Percentiles rank a stretch among this genome's conserved stretches.
phyloP scores from a whole-genome alignment of 2,329 filamentous ascomycete species.

The Dothiorella sarmentorum region DNA sequence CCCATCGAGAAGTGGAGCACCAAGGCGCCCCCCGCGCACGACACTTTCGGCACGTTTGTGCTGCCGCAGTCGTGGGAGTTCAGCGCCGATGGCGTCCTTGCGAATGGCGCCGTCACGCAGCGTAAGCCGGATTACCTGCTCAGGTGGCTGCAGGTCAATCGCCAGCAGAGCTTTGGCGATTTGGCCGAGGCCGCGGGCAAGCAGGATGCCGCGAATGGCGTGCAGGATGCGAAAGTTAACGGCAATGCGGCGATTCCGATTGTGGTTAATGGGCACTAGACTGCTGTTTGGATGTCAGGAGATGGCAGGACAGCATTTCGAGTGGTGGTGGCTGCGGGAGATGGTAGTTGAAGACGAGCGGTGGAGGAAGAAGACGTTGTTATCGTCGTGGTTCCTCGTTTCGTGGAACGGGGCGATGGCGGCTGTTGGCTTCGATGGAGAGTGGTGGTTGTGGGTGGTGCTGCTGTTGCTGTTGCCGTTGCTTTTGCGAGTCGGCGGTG shows the following conservation, averaged over 20 bases:
- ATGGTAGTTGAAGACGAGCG: not conserved
- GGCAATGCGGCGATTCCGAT: not conserved
- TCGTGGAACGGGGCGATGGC: too few relatives aligned
- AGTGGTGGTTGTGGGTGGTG: too few relatives aligned
- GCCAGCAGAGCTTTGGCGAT: constrained; percentile 17
- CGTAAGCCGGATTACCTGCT: constrained; percentile 17
- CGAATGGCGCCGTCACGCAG: constrained; percentile 2
- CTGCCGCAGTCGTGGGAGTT: constrained; percentile 13
- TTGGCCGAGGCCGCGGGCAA: not conserved
- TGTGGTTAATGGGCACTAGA: constrained; percentile 10
- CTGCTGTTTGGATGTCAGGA: too few relatives aligned
- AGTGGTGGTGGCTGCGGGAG: constrained; percentile 7
- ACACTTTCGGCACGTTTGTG: constrained; percentile 16
- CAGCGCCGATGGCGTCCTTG: not conserved
- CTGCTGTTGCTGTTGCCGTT: too few relatives aligned
- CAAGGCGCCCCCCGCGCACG: constrained; percentile 1
- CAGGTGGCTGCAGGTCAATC: constrained; percentile 18
- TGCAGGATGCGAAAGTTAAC: constrained; percentile 6
- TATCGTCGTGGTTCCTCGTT: too few relatives aligned
- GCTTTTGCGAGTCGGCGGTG: too few relatives aligned
- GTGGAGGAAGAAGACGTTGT: not conserved
- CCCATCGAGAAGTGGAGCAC: constrained; percentile 14
- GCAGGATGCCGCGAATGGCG: too few relatives aligned
- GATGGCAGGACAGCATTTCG: too few relatives aligned
- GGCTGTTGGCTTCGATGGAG: too few relatives aligned